Evolutionary conservation across 257 asterid species (phyloP), one percentile per base, ranked within the genome.

Genomic region (Solanum peruvianum): DNA sequence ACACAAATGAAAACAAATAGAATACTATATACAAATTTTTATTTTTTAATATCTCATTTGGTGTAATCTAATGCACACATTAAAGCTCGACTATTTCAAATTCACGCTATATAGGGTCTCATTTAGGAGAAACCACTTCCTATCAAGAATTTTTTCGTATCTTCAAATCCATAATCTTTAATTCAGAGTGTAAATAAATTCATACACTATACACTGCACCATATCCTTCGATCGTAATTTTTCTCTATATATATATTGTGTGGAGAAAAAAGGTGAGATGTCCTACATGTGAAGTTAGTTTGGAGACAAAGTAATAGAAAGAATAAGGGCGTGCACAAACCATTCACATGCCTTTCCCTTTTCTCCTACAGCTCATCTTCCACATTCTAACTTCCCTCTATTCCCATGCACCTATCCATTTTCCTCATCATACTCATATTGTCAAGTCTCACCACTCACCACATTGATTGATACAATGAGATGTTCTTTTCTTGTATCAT

Each of bases 281-380:
- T 86, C 91, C 92, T 87, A 90, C 97, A 95, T 93, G 96, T 94
- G 98, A 91, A 91, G 87, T 80, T 90, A 86, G 92, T 90, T 93
- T 93, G 94, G 88, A 87, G 95, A 94, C 94, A 93, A 93, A 92
- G 96, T 87, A 90, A 91, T 87, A 87, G 87, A 75, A 86, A 47
- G 86, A 70, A 67, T 21, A 85, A 92, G 92, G 87, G 93, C 90
- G 88, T 93, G 95, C 93, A 85, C 42, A 88, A 91, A 92, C 96
- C 93, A 80, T 93, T 93, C 98, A 95, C 98, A 92, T 95, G 97
- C 91, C 92, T 87, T 78, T 76, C 84, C 93, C 92, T 91, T 90
- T 89, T 29, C 25, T 11, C 37, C 92, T 92, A 94, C 94, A 93
- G 95, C 95, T 92, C 97, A 93, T 92, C 87, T 89, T 88, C 89